phyloP scores from a whole-genome alignment of 1,139 yeast species.

The Hansenula lynferdii region DNA sequence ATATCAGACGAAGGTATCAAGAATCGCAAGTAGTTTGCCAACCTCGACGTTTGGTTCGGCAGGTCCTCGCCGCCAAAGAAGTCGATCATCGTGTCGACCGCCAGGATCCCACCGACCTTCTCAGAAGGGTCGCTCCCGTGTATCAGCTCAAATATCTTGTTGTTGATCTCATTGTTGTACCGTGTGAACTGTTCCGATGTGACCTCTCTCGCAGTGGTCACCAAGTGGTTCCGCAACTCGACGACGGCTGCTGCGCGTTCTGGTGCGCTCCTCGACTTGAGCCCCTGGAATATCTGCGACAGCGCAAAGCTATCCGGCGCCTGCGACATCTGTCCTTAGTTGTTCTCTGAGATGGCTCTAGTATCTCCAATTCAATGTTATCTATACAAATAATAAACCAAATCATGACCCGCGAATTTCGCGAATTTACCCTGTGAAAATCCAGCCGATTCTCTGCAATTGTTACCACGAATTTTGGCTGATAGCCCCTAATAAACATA shows the following conservation, averaged over 20 bases:
- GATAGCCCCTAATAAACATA: slow-evolving; percentile 1
- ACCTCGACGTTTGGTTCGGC: slow-evolving; percentile 85
- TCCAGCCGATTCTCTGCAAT: background rate
- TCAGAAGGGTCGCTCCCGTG: slow-evolving; percentile 70
- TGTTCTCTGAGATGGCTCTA: too few species aligned
- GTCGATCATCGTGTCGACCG: slow-evolving; percentile 81
- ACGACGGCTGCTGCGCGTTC: slow-evolving; percentile 57
- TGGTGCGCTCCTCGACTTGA: slow-evolving; percentile 41
- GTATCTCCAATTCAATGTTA: too few species aligned
- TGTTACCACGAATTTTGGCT: background rate
- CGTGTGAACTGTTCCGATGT: slow-evolving; percentile 76
- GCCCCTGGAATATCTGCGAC: slow-evolving; percentile 48
- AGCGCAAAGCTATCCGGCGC: slow-evolving; percentile 43
- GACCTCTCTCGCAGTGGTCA: slow-evolving; percentile 67
- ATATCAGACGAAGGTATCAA: slow-evolving; percentile 79
- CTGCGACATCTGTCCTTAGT: slow-evolving; percentile 11
- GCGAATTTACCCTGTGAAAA: background rate
- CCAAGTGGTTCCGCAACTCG: slow-evolving; percentile 63
- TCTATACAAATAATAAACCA: background rate
- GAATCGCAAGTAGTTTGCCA: slow-evolving; percentile 81
- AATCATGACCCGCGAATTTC: background rate
- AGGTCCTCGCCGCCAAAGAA: slow-evolving; percentile 71
- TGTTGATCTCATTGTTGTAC: slow-evolving; percentile 82
- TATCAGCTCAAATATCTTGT: slow-evolving; percentile 78
- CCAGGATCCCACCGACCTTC: slow-evolving; percentile 86